Percentiles rank a stretch among this genome's conserved stretches.
phyloP scores from a whole-genome alignment of 2,329 filamentous ascomycete species.

The Didymella lethalis region DNA sequence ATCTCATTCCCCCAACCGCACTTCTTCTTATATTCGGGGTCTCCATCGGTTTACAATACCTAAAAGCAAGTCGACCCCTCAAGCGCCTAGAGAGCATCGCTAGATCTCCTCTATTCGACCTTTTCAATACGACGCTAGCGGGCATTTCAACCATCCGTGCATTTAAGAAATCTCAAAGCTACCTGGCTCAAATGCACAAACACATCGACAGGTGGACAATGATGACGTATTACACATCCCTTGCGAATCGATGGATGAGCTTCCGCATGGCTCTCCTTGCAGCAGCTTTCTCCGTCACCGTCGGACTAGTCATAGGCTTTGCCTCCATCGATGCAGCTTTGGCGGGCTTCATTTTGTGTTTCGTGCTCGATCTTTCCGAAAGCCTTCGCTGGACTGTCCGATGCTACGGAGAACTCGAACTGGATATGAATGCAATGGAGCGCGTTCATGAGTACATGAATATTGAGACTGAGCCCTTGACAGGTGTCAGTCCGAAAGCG shows the following conservation, averaged over 20 bases:
- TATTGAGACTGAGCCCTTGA: constrained; percentile 61
- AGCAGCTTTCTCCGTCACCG: constrained; percentile 69
- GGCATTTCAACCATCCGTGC: constrained; percentile 79
- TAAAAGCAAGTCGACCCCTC: constrained; percentile 75
- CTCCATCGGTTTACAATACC: constrained; percentile 55
- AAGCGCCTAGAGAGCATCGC: constrained; percentile 80
- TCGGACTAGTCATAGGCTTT: constrained; percentile 60
- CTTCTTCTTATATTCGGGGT: constrained; percentile 62
- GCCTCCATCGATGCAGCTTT: constrained; percentile 73
- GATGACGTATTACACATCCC: constrained; percentile 72
- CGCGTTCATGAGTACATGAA: constrained; percentile 77
- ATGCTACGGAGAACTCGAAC: constrained; percentile 70
- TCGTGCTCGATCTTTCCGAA: constrained; percentile 73
- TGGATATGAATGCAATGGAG: constrained; percentile 79
- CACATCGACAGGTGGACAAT: constrained; percentile 73
- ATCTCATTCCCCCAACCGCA: constrained; percentile 70
- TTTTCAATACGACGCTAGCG: constrained; percentile 75
- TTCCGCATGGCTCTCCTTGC: constrained; percentile 76
- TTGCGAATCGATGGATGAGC: constrained; percentile 80
- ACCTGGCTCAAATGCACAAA: constrained; percentile 68
- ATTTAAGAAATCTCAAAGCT: constrained; percentile 72
- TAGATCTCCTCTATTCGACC: constrained; percentile 82
- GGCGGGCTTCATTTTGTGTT: constrained; percentile 78
- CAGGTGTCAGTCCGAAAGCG: constrained; percentile 67
- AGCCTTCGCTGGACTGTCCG: constrained; percentile 72